phyloP scores from a whole-genome alignment of 208 protist species.

The Kentomonas sorsogonicus region DNA sequence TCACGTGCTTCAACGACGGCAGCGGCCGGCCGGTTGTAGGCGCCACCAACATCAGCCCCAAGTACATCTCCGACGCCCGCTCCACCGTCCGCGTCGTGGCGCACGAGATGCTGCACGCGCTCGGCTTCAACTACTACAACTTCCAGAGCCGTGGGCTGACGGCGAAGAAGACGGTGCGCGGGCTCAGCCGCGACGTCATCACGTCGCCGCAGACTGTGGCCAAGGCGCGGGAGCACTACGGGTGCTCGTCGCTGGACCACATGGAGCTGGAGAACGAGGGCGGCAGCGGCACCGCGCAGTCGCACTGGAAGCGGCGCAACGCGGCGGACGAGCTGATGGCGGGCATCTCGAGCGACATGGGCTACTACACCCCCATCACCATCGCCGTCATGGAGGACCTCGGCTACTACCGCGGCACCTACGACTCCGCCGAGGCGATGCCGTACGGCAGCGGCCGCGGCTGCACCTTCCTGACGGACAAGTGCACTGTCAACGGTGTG shows the following conservation, averaged over 20 bases:
- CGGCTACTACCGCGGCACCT: constrained; percentile 76
- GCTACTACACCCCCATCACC: constrained; percentile 70
- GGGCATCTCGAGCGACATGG: constrained; percentile 5
- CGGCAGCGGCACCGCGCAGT: constrained; percentile 27
- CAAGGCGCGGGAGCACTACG: constrained; percentile 50
- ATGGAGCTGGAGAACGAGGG: constrained; percentile 79
- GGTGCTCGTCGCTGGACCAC: constrained; percentile 39
- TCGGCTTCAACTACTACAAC: constrained; percentile 47
- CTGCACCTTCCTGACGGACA: constrained; percentile 41
- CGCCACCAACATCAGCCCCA: constrained; percentile 43
- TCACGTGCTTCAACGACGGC: constrained; percentile 22
- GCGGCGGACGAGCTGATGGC: constrained; percentile 85
- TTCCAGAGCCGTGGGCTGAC: constrained; percentile 15
- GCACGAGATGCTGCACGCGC: constrained; percentile 85
- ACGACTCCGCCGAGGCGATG: constrained; percentile 56
- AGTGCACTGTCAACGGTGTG: constrained; percentile 27
- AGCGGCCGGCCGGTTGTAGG: constrained; percentile 27
- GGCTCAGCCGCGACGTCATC: constrained; percentile 30
- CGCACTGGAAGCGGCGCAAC: constrained; percentile 87
- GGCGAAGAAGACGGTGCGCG: constrained; percentile 20
- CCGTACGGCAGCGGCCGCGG: constrained; percentile 57
- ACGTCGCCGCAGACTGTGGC: not conserved
- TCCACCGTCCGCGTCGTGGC: constrained; percentile 20
- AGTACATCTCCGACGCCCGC: constrained; percentile 15
- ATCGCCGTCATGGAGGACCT: constrained; percentile 76